Conservation (phyloP, 2,329 filamentous ascomycete species). For the Cytospora chrysosperma region DNA sequence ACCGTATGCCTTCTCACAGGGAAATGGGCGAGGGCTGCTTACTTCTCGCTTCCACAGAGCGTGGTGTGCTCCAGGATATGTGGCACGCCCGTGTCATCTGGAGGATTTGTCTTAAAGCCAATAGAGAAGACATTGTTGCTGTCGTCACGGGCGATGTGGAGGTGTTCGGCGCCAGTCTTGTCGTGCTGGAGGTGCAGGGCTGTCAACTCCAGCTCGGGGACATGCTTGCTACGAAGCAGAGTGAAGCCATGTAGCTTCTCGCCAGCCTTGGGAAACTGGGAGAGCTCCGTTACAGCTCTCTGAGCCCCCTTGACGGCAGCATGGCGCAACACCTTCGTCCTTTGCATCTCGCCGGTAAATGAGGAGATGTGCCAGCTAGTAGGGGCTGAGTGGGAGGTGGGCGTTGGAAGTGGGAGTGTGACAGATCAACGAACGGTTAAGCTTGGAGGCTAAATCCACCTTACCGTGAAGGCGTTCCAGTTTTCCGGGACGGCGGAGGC, state of each 20-base stretch:
- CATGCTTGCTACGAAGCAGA: slow-evolving; percentile 81
- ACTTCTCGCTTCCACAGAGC: slow-evolving; percentile 92
- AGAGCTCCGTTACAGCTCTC: slow-evolving; percentile 72
- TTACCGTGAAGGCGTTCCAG: neutral
- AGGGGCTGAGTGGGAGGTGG: neutral
- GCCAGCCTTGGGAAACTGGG: slow-evolving; percentile 73
- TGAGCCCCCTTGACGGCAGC: slow-evolving; percentile 32
- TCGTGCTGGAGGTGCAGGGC: slow-evolving; percentile 89
- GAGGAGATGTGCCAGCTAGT: slow-evolving; percentile 4
- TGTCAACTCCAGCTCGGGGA: slow-evolving; percentile 90
- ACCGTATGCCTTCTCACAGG: neutral
- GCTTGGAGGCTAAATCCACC: neutral
- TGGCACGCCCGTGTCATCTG: slow-evolving; percentile 91
- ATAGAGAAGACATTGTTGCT: slow-evolving; percentile 99
- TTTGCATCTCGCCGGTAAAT: slow-evolving; percentile 13
- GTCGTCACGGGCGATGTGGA: slow-evolving; percentile 92
- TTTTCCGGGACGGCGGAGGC: neutral
- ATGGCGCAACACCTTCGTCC: slow-evolving; percentile 40
- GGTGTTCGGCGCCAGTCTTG: slow-evolving; percentile 92
- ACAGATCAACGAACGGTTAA: neutral
- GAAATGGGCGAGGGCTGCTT: slow-evolving; percentile 29
- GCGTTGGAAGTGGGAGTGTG: neutral
- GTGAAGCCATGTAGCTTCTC: slow-evolving; percentile 93
- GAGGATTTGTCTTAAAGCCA: slow-evolving; percentile 98
- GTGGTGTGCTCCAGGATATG: slow-evolving; percentile 98